Base-by-base conservation (phyloP, 2,329 filamentous ascomycete genomes). In the Verticillium nubilum region DNA sequence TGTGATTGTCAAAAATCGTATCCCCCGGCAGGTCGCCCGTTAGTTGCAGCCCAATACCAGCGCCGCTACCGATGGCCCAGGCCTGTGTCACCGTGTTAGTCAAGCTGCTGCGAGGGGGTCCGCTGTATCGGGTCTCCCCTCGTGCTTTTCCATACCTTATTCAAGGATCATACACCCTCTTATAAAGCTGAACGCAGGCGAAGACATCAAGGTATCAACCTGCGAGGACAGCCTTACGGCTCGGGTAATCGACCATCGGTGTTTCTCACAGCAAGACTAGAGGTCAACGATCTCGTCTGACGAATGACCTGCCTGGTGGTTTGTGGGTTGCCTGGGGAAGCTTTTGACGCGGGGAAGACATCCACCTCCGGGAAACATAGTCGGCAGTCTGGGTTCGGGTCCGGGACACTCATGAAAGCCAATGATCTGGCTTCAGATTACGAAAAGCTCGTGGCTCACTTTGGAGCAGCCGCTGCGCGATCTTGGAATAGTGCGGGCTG, bases 1-100 rank as follows among this genome's bases (percentile, higher is more conserved):
- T 73, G 2, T 67, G 70, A 57, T 76, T 76, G 5, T 23, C 54
- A 37, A 62, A 62, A 13, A 37, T 54, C 7, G 17, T 60, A 0
- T 27, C 17, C 29, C 55, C 56, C n/a, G 61, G 53, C 5, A 62
- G 56, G 3, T 60, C 60, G 15, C 60, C 56, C 15, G 60, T 60
- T 9, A 62, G 58, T 5, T 60, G 56, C 17, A 62, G 57, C 2
- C 70, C 59, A 13, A 35, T 62, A 28, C 60, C 58, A 27, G 58
- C 60, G 25, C 60, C 56, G n/a, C 60, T 59, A 25, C 52, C 56
- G 10, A 62, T 47, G 17, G 33, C 53, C 52, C 52, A 53, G 12
- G 52, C 52, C 33, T 37, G 15, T 5, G n/a, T 5, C 17, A 37
- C 15, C 2, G 33, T 17, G 15, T 37, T 17, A 37, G 33, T 37